Evolutionary conservation across 441 rosid genomes (phyloP).

Genomic region (Adansonia grandidieri): DNA sequence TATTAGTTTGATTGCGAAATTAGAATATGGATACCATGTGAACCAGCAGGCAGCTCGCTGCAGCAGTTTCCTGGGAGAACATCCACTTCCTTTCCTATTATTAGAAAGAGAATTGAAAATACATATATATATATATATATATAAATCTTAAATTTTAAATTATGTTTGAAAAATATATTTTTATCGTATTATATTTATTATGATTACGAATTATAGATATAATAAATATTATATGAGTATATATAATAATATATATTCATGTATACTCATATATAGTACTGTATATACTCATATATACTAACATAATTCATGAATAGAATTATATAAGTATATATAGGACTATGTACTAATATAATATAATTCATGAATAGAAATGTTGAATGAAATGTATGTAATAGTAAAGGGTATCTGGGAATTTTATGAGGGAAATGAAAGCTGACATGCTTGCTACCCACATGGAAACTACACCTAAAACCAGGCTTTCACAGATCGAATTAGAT

Average conservation of each 20-base stretch:
- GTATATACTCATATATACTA: no score
- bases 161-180: no score
- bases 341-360: not conserved
- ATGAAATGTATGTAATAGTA: not conserved
- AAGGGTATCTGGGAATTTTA: not conserved
- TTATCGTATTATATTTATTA: no score
- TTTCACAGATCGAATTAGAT: not conserved
- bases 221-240: no score
- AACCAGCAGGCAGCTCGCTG: slow-evolving; percentile 9
- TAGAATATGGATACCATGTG: slow-evolving; percentile 38
- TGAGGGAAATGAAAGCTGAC: slow-evolving; percentile 3
- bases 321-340: no score
- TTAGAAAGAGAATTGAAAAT: slow-evolving; percentile 33
- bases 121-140: no score
- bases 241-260: no score
- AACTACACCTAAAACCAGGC: not conserved
- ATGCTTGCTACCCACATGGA: slow-evolving; percentile 16
- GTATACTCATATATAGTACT: no score
- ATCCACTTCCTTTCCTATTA: slow-evolving; percentile 24
- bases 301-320: not conserved
- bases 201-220: no score
- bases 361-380: not conserved
- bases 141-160: no score
- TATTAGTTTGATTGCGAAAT: not conserved
- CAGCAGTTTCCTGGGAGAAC: slow-evolving; percentile 22